Evolutionary conservation across 345 rosid species (phyloP), one percentile per base, ranked within the genome.

Genomic region (Sapria himalayana): DNA sequence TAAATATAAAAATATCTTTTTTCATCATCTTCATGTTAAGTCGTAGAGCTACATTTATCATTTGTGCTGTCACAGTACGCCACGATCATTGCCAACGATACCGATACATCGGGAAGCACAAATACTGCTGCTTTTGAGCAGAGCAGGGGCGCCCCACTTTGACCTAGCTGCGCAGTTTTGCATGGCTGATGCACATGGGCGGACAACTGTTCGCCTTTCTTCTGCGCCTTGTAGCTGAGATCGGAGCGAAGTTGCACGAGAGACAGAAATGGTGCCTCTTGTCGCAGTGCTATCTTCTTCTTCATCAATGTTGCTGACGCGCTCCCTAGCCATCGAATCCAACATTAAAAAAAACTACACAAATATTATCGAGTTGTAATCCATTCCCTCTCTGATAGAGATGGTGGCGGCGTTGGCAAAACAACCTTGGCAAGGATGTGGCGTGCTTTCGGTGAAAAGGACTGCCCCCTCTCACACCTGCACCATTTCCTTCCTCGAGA

Each of bases 341-440:
- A 14, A 10, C 21, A 5, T 25, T 17, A 8, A n/a, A n/a, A 22
- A 10, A 7, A 15, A 25, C n/a, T 39, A 15, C 11, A 38, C n/a
- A 42, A 41, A 18, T 20, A 22, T 39, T 12, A 53, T 25, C 33
- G 14, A 27, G 2, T 3, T 9, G 22, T n/a, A 23, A 38, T 16
- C 24, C 22, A 41, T 20, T 17, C 12, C n/a, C n/a, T n/a, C n/a
- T n/a, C n/a, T n/a, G n/a, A n/a, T n/a, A n/a, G n/a, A n/a, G n/a
- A n/a, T n/a, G n/a, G n/a, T n/a, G n/a, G n/a, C n/a, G n/a, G n/a
- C n/a, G n/a, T 33, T 15, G 42, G n/a, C 11, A 21, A 25, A 41
- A 4, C 56, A 31, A 81, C 96, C 93, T 81, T 1, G 96, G 96
- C 62, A 78, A 66, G 42, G 96, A 85, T 27, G 54, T n/a, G 29